Conservation (phyloP, 306 rosid species). For the Cucurbita maxima region DNA sequence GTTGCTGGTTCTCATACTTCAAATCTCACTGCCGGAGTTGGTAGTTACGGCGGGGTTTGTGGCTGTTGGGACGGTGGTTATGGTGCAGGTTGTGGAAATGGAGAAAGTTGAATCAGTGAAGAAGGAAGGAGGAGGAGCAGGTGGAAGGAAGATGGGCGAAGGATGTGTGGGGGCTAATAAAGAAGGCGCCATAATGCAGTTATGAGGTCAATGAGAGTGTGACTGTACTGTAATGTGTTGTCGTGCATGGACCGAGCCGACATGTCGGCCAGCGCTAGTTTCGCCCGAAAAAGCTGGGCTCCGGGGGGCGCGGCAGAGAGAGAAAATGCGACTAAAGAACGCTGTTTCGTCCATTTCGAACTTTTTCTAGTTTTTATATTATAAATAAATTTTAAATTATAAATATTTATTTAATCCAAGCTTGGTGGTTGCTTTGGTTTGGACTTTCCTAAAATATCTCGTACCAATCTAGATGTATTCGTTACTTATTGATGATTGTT, state of each 20-base stretch:
- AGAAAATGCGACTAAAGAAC: neutral
- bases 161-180: neutral
- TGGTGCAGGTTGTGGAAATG: neutral
- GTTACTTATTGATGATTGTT: too few relatives aligned
- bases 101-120: neutral
- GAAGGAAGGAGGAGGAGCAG: neutral
- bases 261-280: neutral
- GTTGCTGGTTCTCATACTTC: slow-evolving; percentile 50
- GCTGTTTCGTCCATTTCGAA: too few relatives aligned
- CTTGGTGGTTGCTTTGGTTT: too few relatives aligned
- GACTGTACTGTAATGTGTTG: neutral
- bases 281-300: neutral
- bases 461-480: too few relatives aligned
- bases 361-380: too few relatives aligned
- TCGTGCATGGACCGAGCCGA: neutral
- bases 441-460: too few relatives aligned
- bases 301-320: neutral
- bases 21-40: neutral
- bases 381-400: too few relatives aligned
- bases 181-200: neutral
- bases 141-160: neutral
- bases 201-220: neutral
- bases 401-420: too few relatives aligned
- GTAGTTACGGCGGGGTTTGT: too few relatives aligned
- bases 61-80: neutral